Evolutionary conservation across 495 filamentous ascomycete species (phyloP), one percentile per base, ranked within the genome.

Genomic region (Massariosphaeria phaeospora): DNA sequence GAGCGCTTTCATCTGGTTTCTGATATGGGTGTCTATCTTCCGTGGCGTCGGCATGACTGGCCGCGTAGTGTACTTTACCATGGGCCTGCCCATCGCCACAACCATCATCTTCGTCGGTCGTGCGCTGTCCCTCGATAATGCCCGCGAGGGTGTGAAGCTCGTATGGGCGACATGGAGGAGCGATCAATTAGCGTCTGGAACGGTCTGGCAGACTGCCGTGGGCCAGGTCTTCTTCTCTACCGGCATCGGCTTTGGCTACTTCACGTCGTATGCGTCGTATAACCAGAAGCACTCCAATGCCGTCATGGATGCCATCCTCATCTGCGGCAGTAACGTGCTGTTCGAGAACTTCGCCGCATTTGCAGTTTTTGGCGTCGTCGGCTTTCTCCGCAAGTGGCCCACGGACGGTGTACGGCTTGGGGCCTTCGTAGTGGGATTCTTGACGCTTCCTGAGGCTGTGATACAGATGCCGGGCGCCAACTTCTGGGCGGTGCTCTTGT

Each of bases 281-380:
- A 54, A 54, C 34, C 11, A 8, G 17, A 53, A 59, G 27, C 26
- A 45, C 48, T 44, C 55, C 52, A 72, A 73, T 44, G 69, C 70
- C 21, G 70, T 72, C 15, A 65, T 67, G 67, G 71, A 73, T 29
- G 69, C 71, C 0, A 30, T 72, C 15, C 61, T 72, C 11, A 70
- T 73, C 43, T 66, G 62, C 30, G 54, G 64, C 10, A 71, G 69
- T 55, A 73, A 73, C 33, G 57, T 67, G 12, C 55, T 70, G 4
- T 71, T 73, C 30, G 70, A 73, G 50, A 71, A 67, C 43, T 61
- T 73, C 44, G 70, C 70, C 1, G 71, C 71, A 2, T 73, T 73
- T 38, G 69, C 70, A 9, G 68, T 73, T 15, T 73, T 72, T 43
- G 71, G 71, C 18, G 66, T 73, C 13, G 63, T 73, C 11, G 71